phyloP scores from a whole-genome alignment of 768 basidiomycete species.

The Hygrophoropsis aurantiaca region DNA sequence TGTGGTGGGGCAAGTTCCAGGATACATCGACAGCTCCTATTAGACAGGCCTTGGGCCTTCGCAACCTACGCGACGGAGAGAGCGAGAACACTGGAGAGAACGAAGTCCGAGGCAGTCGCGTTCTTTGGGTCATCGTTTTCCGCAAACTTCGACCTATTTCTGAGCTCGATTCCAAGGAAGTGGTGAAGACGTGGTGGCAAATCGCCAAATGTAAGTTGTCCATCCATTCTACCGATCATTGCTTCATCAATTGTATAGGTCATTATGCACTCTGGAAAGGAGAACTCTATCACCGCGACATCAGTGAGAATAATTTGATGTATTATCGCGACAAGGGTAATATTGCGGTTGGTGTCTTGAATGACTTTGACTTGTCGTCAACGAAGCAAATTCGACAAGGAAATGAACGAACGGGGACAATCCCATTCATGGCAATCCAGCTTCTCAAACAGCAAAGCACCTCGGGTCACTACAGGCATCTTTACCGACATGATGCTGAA shows the following conservation, averaged over 20 bases:
- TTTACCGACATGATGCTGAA: not conserved
- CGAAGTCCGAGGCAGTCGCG: slow-evolving; percentile 8
- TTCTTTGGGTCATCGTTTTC: slow-evolving; percentile 2
- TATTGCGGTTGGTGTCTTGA: slow-evolving; percentile 8
- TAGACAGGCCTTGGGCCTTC: not conserved
- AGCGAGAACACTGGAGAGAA: no score
- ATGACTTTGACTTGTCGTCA: slow-evolving; percentile 13
- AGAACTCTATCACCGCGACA: slow-evolving; percentile 10
- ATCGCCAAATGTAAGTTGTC: not conserved
- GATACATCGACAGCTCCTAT: not conserved
- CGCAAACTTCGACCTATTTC: slow-evolving; percentile 1
- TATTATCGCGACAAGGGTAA: not conserved
- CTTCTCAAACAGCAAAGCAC: not conserved
- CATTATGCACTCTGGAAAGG: slow-evolving; percentile 9
- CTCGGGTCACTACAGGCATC: not conserved
- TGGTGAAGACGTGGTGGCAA: slow-evolving; percentile 5
- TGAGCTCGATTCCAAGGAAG: not conserved
- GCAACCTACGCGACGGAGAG: not conserved
- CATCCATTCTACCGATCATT: not conserved
- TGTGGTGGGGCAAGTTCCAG: not conserved
- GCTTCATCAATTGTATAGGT: not conserved
- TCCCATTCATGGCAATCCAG: slow-evolving; percentile 14
- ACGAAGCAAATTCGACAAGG: not conserved
- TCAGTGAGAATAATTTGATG: slow-evolving; percentile 16
- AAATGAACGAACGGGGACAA: slow-evolving; percentile 11